Evolutionary conservation across 2,329 filamentous ascomycete species (phyloP).

Genomic region (Teratosphaeria zuluensis): DNA sequence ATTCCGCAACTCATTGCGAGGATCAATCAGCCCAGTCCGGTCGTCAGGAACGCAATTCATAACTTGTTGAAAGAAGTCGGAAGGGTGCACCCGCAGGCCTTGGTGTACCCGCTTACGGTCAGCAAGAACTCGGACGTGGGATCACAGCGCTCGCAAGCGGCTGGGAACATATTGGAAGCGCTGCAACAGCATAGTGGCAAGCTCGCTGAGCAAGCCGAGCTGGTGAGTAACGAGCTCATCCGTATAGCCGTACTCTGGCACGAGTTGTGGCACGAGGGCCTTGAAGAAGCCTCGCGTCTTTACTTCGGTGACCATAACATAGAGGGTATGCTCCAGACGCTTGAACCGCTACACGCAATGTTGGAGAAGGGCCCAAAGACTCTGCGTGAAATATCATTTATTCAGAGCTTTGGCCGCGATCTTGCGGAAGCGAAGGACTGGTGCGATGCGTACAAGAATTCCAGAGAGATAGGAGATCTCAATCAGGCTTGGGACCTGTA

Average conservation of each 20-base stretch:
- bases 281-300: constrained; percentile 90
- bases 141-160: constrained; percentile 67
- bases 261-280: constrained; percentile 94
- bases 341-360: constrained; percentile 84
- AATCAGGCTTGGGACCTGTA: constrained; percentile 99
- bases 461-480: constrained; percentile 83
- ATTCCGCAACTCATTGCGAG: constrained; percentile 95
- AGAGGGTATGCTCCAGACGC: constrained; percentile 87
- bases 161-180: constrained; percentile 90
- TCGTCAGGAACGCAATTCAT: constrained; percentile 84
- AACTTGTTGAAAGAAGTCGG: constrained; percentile 88
- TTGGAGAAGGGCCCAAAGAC: constrained; percentile 88
- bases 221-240: constrained; percentile 93
- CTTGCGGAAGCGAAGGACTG: constrained; percentile 91
- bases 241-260: constrained; percentile 97
- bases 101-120: constrained; percentile 94
- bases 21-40: constrained; percentile 88
- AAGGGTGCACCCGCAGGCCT: constrained; percentile 83
- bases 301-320: constrained; percentile 98
- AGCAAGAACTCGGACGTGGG: constrained; percentile 93
- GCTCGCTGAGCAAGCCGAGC: constrained; percentile 88
- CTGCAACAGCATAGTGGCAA: constrained; percentile 91
- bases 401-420: constrained; percentile 92
- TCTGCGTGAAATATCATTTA: constrained; percentile 89
- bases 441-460: constrained; percentile 83